Evolutionary conservation across 2,329 filamentous ascomycete species (phyloP), one percentile per base, ranked within the genome.

Genomic region (Truncatella angustata): DNA sequence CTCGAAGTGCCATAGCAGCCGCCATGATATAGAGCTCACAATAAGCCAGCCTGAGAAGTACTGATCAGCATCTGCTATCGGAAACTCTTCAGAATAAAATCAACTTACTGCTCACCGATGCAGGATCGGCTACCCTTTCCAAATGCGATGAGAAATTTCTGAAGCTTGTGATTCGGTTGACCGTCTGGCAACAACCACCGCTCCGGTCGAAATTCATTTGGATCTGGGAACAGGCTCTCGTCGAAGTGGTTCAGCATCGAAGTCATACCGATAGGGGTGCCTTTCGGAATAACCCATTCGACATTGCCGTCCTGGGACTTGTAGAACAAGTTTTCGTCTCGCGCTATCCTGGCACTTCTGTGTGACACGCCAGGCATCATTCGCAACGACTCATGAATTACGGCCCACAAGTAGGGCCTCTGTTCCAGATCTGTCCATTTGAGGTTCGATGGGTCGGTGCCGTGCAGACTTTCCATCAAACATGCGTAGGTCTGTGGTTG

Each of bases 381-480:
- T 0, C 63, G 56, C 6, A 64, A 43, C 2, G 52, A 54, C 39
- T 64, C 61, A 9, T 57, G 52, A 4, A 64, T 44, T 6, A 62
- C 56, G 4, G 52, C 59, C 40, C 34, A 28, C 2, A 63, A 49
- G 42, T 63, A 61, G 12, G 61, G 60, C 5, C 57, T 44, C 23
- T 52, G 46, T 55, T 63, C 63, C 4, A 64, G 56, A 12, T 48
- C 40, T 2, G 51, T 45, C 60, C 58, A 60, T 5, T 59, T 37
- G 3, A 58, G 59, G 5, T 57, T 23, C 4, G 39, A 28, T 5
- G 56, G 50, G 24, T 61, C 55, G 2, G 37, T 46, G 4, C 34
- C 50, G 7, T 50, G 47, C 7, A 77, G 60, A 53, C 76, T 73
- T 1, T 54, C 53, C 11, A 60, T 63, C 7, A 77, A 55, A 4